Evolutionary conservation across 2,329 filamentous ascomycete genomes (phyloP).

Genomic region (Fusarium hainanense): DNA sequence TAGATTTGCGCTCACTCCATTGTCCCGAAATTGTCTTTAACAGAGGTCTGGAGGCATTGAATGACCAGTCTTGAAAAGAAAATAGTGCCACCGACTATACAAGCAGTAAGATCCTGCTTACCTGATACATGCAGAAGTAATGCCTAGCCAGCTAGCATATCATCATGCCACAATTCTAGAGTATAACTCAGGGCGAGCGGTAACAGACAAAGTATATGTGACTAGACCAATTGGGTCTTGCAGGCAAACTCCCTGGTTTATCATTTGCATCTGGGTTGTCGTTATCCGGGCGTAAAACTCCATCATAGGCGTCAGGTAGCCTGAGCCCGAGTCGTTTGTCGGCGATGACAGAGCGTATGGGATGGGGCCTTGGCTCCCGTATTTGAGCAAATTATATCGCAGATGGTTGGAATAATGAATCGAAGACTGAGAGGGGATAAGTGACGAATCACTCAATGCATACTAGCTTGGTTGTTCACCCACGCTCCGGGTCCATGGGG

Average conservation of each 20-base stretch:
- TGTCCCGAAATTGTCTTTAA: neutral
- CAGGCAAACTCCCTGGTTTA: neutral
- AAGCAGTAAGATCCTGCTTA: neutral
- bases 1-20: neutral
- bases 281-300: neutral
- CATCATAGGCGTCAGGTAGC: neutral
- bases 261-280: neutral
- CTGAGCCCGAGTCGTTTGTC: neutral
- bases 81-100: neutral
- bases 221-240: neutral
- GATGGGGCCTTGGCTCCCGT: constrained; percentile 22
- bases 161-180: neutral
- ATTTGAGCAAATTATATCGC: constrained; percentile 24
- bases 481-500: constrained; percentile 43
- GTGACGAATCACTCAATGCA: neutral
- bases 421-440: neutral
- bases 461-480: constrained; percentile 31
- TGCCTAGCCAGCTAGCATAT: neutral
- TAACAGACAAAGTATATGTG: constrained; percentile 1
- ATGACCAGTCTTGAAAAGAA: neutral
- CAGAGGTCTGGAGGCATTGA: neutral
- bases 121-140: neutral
- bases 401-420: neutral
- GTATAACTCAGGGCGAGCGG: constrained; percentile 1
- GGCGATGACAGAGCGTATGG: neutral